phyloP scores from a whole-genome alignment of 495 filamentous ascomycete genomes.

The Neurospora sp. region DNA sequence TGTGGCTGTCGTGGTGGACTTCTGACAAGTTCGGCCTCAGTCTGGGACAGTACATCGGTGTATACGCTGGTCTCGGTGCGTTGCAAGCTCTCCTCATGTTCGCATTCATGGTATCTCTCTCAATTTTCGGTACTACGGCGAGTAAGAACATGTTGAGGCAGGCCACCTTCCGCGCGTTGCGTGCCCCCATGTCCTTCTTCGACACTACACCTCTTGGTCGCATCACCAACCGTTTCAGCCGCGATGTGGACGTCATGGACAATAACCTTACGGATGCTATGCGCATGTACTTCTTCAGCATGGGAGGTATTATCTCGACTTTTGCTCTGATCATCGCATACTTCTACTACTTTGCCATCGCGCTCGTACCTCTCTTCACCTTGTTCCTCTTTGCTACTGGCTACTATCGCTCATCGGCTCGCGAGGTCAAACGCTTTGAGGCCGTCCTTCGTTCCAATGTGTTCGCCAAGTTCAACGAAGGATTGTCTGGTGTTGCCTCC shows the following conservation, averaged over 20 bases:
- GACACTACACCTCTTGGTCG: constrained; percentile 93
- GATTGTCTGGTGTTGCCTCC: constrained; percentile 67
- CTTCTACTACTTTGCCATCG: constrained; percentile 91
- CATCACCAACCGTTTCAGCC: constrained; percentile 93
- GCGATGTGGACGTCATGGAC: constrained; percentile 93
- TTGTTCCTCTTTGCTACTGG: constrained; percentile 73
- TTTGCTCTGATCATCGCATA: constrained; percentile 84
- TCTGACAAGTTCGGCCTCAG: constrained; percentile 57
- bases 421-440: constrained; percentile 92
- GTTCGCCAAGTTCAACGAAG: constrained; percentile 87
- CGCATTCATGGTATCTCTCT: constrained; percentile 47
- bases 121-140: constrained; percentile 68
- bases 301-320: constrained; percentile 67
- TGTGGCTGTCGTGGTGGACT: constrained; percentile 95
- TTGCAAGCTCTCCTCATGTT: constrained; percentile 73
- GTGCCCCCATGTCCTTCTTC: constrained; percentile 95
- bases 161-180: constrained; percentile 71
- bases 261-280: constrained; percentile 84
- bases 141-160: constrained; percentile 73
- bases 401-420: constrained; percentile 84
- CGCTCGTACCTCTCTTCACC: constrained; percentile 68
- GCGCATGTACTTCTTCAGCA: constrained; percentile 83
- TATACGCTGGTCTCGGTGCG: constrained; percentile 70
- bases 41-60: constrained; percentile 69
- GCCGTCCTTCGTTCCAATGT: constrained; percentile 75